These are phyloP conservation scores for Phyllosticta capitalensis DNA, from an alignment of 2,329 filamentous ascomycete genomes.

Conservation along the genomic window DNA sequence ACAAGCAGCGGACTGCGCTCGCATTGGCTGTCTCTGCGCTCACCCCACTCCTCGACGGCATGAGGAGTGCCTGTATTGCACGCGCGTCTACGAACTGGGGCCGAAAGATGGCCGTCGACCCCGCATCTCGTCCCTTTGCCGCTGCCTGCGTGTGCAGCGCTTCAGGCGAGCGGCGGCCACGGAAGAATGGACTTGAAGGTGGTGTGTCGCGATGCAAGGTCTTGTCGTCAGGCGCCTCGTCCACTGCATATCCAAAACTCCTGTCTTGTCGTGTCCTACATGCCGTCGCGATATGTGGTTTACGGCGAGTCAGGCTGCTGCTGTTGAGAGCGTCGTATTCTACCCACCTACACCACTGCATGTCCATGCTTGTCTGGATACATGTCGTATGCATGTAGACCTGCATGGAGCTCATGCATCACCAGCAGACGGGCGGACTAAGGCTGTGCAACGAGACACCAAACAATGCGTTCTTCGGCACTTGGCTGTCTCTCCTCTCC, in stretches of 20 bases:
- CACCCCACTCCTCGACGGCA: not conserved
- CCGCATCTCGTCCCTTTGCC: not conserved
- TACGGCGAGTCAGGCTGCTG: not conserved
- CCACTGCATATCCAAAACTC: not conserved
- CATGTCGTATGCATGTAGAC: not conserved
- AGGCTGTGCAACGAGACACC: not conserved
- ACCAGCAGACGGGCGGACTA: not conserved
- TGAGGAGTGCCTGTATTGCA: not conserved
- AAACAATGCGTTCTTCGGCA: not conserved
- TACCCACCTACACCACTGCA: not conserved
- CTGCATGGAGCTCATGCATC: not conserved
- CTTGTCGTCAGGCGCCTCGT: not conserved
- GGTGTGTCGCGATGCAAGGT: not conserved
- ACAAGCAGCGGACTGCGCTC: not conserved
- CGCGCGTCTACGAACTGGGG: not conserved
- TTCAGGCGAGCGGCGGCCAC: not conserved
- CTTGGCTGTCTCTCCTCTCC: not conserved
- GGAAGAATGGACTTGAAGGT: not conserved
- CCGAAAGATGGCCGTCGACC: not conserved
- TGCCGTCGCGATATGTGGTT: not conserved
- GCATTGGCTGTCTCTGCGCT: not conserved
- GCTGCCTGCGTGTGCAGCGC: not conserved
- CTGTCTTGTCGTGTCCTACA: not conserved
- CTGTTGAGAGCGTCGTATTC: not conserved
- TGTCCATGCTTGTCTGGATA: not conserved